Evolutionary conservation across 2,329 filamentous ascomycete genomes (phyloP), one percentile per base, ranked within the genome.

Genomic region (Fusarium nisikadoi): DNA sequence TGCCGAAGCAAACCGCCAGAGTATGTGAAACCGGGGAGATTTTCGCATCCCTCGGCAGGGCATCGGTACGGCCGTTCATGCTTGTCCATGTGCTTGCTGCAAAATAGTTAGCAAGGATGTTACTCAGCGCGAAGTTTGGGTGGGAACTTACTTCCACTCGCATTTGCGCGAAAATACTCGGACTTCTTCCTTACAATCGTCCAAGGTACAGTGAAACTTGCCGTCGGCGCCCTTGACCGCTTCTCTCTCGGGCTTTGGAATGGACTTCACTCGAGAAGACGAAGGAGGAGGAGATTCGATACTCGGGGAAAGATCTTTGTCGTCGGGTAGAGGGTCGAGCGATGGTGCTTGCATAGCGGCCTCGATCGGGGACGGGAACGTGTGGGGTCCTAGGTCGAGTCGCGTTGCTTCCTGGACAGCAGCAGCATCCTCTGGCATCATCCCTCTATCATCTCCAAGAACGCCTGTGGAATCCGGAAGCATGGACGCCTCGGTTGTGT

Each of bases 11-110:
- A 89, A 7, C 95, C 95, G 20, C 95, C 95, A 0, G 93, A 95
- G 80, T 98, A 98, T 2, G 95, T 98, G 81, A 98, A 98, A 3
- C 95, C 95, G 57, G 93, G 93, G 1, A 97, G 88, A 77, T 97
- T 97, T 77, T 95, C 94, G 81, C 95, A 98, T 41, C 92, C 93
- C n/a, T 89, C 87, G 46, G 92, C 91, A 27, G 85, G 87, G 81
- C 95, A 98, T 77, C 94, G 93, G 80, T 98, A 98, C 3, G 95
- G 95, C 17, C 95, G 89, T 75, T 97, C 94, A 80, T 98, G 95
- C 81, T 97, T 97, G 83, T 98, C 95, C 95, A 98, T 98, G 80
- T 98, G 95, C 84, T 98, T 98, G 80, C 94, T 97, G 73, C 11
- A 23, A 33, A 59, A 14, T 33, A 35, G 69, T 81, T 73, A 81